Evolutionary conservation across 129 eudicot genomes (phyloP), one percentile per base, ranked within the genome.

Genomic region (sunflower (Helianthus annuus)): DNA sequence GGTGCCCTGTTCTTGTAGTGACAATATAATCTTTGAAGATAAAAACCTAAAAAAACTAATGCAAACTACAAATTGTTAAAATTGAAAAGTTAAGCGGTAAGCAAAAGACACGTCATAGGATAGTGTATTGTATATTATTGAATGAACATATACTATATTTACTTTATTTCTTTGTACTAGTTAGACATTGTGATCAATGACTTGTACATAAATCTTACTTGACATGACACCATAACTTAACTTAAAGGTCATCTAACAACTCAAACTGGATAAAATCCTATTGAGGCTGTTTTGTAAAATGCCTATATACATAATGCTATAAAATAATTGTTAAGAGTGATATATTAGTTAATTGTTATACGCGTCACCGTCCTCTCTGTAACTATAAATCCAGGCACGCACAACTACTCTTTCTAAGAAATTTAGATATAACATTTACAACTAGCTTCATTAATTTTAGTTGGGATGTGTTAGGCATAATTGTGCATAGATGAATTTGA

Each of bases 111-210:
- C 54, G 78, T 36, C 62, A 63, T 63, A 32, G 15, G 64, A 74
- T 38, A 39, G 9, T 64, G 48, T 22, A 13, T 42, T 42, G 60
- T 49, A 5, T 38, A 49, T 11, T 74, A 52, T 64, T n/a, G 22
- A 52, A 39, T 40, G 22, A 11, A 6, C 32, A 53, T 11, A 52
- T 39, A 32, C 4, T 39, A 4, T 22, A 38, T 65, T 15, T 11
- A 53, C 14, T 15, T 2, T 29, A 27, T 54, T 64, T 55, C 22
- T 24, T n/a, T 54, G n/a, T 74, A 54, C 44, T 40, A n/a, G 73
- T 42, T 40, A 54, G 22, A 45, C 73, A 66, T 38, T 14, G 27
- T 65, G 49, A 75, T 75, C 70, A 40, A 64, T 75, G 57, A 7
- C 40, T 4, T 12, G 19, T 10, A 34, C 7, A 48, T 42, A 12